Percentiles rank a stretch among this genome's conserved stretches.
Evolutionary conservation across 148 eudicot genomes (phyloP).

Genomic region (Arbutus unedo): DNA sequence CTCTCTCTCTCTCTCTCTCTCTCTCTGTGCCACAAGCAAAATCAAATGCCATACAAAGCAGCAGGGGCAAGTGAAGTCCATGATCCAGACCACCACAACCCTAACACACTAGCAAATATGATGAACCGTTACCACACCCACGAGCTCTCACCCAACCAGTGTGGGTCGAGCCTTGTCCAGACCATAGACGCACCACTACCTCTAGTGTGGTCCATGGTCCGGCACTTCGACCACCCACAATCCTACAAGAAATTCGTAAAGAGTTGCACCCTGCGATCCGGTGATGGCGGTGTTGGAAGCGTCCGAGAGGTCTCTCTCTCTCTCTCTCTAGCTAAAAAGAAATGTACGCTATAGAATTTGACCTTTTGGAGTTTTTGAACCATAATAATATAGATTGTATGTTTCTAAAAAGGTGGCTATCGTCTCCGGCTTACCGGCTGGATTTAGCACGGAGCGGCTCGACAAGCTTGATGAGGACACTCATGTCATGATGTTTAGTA

Average conservation of each 20-base stretch:
- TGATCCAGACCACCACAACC: neutral
- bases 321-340: too few relatives aligned
- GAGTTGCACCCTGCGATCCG: slow-evolving; percentile 14
- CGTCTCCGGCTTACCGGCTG: slow-evolving; percentile 38
- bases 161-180: slow-evolving; percentile 39
- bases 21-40: neutral
- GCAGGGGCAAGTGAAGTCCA: neutral
- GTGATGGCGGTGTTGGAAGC: slow-evolving; percentile 25
- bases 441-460: slow-evolving; percentile 38
- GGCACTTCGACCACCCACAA: slow-evolving; percentile 48
- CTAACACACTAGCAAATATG: slow-evolving; percentile 16
- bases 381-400: neutral
- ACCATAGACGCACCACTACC: slow-evolving; percentile 47
- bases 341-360: too few relatives aligned
- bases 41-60: neutral
- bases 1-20: neutral
- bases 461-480: slow-evolving; percentile 37
- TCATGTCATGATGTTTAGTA: slow-evolving; percentile 30
- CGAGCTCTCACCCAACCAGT: slow-evolving; percentile 29
- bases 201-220: slow-evolving; percentile 53
- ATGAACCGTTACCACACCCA: slow-evolving; percentile 25
- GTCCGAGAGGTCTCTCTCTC: slow-evolving; percentile 11
- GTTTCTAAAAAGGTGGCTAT: slow-evolving; percentile 10
- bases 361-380: too few relatives aligned
- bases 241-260: slow-evolving; percentile 42